These are phyloP conservation scores for Mycena leptocephala DNA, from an alignment of 768 basidiomycete species.

Conservation along the genomic window DNA sequence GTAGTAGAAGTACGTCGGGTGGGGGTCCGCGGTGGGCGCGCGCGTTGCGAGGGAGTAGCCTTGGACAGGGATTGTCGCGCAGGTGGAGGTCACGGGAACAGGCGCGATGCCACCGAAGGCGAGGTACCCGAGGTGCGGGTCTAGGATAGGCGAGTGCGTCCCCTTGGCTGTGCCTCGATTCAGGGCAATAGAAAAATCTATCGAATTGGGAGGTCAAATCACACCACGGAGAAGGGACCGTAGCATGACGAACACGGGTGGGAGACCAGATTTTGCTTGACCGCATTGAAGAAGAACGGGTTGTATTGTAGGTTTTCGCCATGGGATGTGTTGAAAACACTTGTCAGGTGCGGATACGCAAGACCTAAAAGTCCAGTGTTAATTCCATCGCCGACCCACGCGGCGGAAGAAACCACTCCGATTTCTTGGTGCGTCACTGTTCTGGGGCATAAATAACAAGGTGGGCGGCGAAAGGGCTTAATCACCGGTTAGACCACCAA, in stretches of 20 bases:
- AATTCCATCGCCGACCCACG: constrained; percentile 42
- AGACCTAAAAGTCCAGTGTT: constrained; percentile 38
- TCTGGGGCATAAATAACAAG: not conserved
- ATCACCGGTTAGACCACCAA: constrained; percentile 32
- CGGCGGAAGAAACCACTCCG: constrained; percentile 36
- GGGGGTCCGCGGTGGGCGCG: no score
- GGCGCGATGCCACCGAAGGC: no score
- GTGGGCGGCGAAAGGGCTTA: not conserved
- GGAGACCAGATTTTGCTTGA: constrained; percentile 30
- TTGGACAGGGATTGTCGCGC: no score
- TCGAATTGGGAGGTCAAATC: no score
- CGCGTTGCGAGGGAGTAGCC: no score
- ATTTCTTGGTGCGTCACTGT: constrained; percentile 40
- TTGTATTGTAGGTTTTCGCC: constrained; percentile 24
- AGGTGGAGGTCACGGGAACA: no score
- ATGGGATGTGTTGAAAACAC: constrained; percentile 18
- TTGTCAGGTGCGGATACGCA: constrained; percentile 39
- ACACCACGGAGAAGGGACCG: not conserved
- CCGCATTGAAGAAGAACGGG: constrained; percentile 40
- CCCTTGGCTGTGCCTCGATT: constrained; percentile 33
- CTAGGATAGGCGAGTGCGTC: constrained; percentile 8
- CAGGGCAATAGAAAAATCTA: constrained; percentile 40
- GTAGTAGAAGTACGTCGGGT: no score
- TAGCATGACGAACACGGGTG: constrained; percentile 31
- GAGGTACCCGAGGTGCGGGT: no score